Evolutionary conservation across 2,329 filamentous ascomycete genomes (phyloP), one percentile per base, ranked within the genome.

Genomic region (Aspergillus hortae): DNA sequence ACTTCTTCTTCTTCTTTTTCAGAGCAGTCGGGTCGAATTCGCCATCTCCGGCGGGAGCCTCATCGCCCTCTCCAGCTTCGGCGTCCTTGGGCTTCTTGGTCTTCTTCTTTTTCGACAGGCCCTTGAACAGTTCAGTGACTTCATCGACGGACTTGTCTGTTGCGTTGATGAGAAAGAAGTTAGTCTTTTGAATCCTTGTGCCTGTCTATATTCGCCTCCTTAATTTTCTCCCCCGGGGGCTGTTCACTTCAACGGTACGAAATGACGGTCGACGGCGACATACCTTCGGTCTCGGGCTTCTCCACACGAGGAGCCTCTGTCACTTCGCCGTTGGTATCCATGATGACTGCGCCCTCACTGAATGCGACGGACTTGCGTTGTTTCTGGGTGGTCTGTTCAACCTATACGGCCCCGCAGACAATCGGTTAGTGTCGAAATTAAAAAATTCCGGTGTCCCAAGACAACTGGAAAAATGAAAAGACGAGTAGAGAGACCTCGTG

Each of bases 311-410:
- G 80, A 61, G 86, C 82, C 72, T 89, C 84, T 71, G 84, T 90
- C 69, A 96, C 85, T 70, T 87, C 84, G 66, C 92, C 92, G 80
- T 96, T 89, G 74, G 85, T 84, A 78, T 95, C 89, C 72, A 96
- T 92, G 66, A 96, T 85, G 61, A 89, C 83, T 65, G 90, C 84
- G 67, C 90, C 89, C 74, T 94, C 89, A 70, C 87, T 92, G 74
- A 97, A 97, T 60, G 91, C 87, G 67, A 97, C 92, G 44, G 90
- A 95, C 78, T 97, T 96, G 77, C 92, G 88, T 67, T 87, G 85
- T 74, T 89, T 91, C 69, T 82, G 81, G 65, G 86, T 81, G 54
- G 70, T 61, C 35, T 71, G 63, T 56, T 71, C 61, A 58, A 74
- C 69, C 66, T 76, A 21, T 49, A 44, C 47, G 50, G 50, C 45